phyloP scores from a whole-genome alignment of 2,329 filamentous ascomycete species.

The Pestalotiopsis fici region DNA sequence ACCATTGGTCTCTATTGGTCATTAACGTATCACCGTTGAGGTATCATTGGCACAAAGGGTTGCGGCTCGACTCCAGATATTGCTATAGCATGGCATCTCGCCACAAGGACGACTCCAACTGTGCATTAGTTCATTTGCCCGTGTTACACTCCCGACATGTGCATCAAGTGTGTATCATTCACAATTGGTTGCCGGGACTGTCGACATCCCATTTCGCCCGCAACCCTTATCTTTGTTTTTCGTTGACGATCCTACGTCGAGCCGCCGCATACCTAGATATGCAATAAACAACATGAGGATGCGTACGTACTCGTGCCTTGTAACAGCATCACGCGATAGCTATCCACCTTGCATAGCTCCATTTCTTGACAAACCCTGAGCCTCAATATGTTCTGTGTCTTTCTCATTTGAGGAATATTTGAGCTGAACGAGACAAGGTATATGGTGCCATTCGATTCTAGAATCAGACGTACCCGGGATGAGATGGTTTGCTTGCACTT shows the following conservation, averaged over 20 bases:
- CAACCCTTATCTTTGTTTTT: neutral
- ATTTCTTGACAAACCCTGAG: neutral
- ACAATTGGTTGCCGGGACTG: neutral
- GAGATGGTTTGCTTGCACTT: neutral
- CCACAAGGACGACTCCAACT: neutral
- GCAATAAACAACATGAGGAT: neutral
- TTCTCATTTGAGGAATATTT: slow-evolving; percentile 1
- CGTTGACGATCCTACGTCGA: neutral
- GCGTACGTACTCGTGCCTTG: neutral
- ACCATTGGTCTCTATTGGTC: neutral
- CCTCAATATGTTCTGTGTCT: neutral
- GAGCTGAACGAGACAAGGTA: neutral
- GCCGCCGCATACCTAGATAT: neutral
- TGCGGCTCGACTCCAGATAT: neutral
- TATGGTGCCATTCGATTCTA: neutral
- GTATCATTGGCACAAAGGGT: neutral
- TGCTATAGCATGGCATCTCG: neutral
- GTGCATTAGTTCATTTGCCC: neutral
- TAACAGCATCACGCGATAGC: neutral
- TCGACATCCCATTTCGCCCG: neutral
- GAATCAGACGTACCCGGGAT: neutral
- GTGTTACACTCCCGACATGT: neutral
- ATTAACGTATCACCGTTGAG: neutral
- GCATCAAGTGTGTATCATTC: neutral
- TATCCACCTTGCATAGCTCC: neutral